Percentiles rank a stretch among this genome's conserved stretches.
These are phyloP conservation scores for Sherardia arvensis DNA, from an alignment of 257 asterid genomes.

Conservation along the genomic window DNA sequence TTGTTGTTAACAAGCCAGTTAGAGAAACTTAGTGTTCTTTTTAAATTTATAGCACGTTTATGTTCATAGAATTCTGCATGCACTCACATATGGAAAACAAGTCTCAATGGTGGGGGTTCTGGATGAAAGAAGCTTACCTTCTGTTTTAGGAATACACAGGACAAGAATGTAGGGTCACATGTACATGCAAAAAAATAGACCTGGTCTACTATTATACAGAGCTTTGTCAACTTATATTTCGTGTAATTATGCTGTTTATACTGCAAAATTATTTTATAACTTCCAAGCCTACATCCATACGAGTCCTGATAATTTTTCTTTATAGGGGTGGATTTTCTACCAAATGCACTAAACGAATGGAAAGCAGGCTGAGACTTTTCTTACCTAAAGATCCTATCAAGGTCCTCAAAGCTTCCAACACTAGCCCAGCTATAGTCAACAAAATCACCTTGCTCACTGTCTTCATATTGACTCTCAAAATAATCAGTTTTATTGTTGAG, in stretches of 20 bases:
- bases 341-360: background rate
- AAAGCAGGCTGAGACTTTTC: conserved; percentile 12
- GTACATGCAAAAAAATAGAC: background rate
- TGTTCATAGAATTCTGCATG: background rate
- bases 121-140: background rate
- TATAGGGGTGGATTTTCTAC: background rate
- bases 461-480: conserved; percentile 46
- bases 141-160: too few relatives aligned
- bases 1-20: too few relatives aligned
- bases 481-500: conserved; percentile 37
- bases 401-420: conserved; percentile 89
- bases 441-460: conserved; percentile 54
- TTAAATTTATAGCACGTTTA: background rate
- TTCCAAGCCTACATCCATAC: background rate
- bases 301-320: background rate
- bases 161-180: background rate
- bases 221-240: background rate
- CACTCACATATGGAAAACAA: background rate
- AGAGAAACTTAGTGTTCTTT: background rate
- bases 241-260: background rate
- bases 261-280: background rate
- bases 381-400: conserved; percentile 89
- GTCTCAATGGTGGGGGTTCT: background rate
- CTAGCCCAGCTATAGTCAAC: conserved; percentile 79
- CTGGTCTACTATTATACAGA: background rate